phyloP scores from a whole-genome alignment of 495 filamentous ascomycete genomes.

The Lepidopterella palustris region DNA sequence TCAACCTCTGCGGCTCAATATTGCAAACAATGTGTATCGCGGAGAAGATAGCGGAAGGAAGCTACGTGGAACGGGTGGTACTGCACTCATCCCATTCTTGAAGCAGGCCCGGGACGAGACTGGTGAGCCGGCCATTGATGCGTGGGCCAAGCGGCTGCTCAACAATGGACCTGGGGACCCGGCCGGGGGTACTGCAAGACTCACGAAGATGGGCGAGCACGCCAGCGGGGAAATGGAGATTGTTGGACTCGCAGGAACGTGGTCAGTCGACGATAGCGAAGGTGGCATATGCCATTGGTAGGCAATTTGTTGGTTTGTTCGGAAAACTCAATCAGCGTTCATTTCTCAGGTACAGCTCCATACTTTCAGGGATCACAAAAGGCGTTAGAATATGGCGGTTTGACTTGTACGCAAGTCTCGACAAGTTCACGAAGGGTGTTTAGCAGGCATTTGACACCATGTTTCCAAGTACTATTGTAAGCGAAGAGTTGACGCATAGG shows the following conservation, averaged over 20 bases:
- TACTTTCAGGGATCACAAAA: not conserved
- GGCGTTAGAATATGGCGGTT: not conserved
- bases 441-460: not conserved
- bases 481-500: too few species aligned
- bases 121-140: constrained; percentile 80
- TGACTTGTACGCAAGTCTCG: not conserved
- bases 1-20: constrained; percentile 48
- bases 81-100: constrained; percentile 84
- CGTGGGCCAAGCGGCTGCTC: constrained; percentile 71
- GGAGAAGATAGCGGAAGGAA: constrained; percentile 47
- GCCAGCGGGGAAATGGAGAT: constrained; percentile 57
- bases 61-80: constrained; percentile 86
- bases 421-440: not conserved
- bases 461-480: too few species aligned
- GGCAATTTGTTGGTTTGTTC: not conserved
- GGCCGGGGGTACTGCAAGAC: constrained; percentile 29
- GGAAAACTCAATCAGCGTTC: not conserved
- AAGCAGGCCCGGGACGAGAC: constrained; percentile 96
- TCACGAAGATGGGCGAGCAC: constrained; percentile 65
- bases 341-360: not conserved
- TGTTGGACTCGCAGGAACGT: constrained; percentile 75
- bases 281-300: constrained; percentile 62
- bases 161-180: constrained; percentile 46
- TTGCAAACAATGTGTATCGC: constrained; percentile 56
- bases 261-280: constrained; percentile 78